Evolutionary conservation across 768 basidiomycete species (phyloP), one percentile per base, ranked within the genome.

Genomic region (Boletus huronensis): DNA sequence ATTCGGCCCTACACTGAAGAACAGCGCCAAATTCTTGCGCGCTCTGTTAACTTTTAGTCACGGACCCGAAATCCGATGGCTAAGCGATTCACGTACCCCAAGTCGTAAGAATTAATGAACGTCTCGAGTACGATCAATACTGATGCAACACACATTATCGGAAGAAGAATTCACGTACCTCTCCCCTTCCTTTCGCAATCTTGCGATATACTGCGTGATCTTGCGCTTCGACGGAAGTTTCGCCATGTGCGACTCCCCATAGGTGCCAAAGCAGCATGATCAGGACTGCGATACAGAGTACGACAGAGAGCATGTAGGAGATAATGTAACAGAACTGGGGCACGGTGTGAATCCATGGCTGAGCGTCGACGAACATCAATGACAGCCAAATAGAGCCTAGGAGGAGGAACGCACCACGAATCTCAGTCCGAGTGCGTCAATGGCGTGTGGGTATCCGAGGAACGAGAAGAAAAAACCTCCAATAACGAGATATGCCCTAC

Each of bases 21-120:
- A 97, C 19, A 92, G 68, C 58, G 79, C 71, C 10, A 98, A 72
- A 66, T 99, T 98, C 62, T 76, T 78, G 48, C 74, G 71, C 64
- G 25, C 82, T 82, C 63, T 45, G 42, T 38, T 9, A 4, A 21
- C 7, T 10, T 16, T 53, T 35, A 10, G 58, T 29, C 11, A 31
- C 16, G 25, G 21, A 31, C 8, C 26, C 17, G 21, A 42, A 42
- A 45, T 14, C 23, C 25, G 9, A n/a, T 14, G 19, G 13, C 11
- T n/a, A 52, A 49, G 19, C 7, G 26, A 53, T 50, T 11, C 26
- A 64, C 78, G 39, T 66, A 87, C 81, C 94, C 96, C 5, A 96
- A 74, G 68, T 98, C 90, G 66, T 93, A 99, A 2, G 89, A 93
- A 64, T 98, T 98, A 11, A 92, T 77, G 64, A 94, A 98, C 1